phyloP scores from a whole-genome alignment of 306 rosid species.

The Phaseolus lunatus region DNA sequence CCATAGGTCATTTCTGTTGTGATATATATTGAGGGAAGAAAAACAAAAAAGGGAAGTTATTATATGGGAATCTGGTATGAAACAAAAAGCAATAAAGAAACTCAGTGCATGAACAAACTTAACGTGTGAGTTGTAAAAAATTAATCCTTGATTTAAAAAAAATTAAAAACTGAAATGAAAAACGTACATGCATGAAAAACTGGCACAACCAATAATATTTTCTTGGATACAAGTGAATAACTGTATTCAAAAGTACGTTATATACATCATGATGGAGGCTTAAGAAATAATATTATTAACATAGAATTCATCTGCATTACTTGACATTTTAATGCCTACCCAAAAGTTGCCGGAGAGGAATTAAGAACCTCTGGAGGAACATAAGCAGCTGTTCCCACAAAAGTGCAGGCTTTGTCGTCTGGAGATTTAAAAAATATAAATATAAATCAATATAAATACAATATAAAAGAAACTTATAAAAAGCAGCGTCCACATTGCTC shows the following conservation, averaged over 20 bases:
- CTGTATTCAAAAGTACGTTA: neutral
- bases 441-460: constrained; percentile 36
- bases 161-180: neutral
- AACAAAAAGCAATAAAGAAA: constrained; percentile 35
- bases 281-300: constrained; percentile 37
- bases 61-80: constrained; percentile 17
- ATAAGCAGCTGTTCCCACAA: constrained; percentile 99
- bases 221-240: constrained; percentile 4
- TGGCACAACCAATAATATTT: constrained; percentile 6
- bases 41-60: constrained; percentile 46
- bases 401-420: constrained; percentile 99
- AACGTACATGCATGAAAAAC: constrained; percentile 17
- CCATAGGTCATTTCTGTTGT: constrained; percentile 98
- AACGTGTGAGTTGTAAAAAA: constrained; percentile 15
- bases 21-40: constrained; percentile 40
- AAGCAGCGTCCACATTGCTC: constrained; percentile 31
- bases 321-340: constrained; percentile 56
- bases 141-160: constrained; percentile 24
- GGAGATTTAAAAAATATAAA: constrained; percentile 5
- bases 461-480: constrained; percentile 28
- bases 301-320: constrained; percentile 19
- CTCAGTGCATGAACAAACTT: constrained; percentile 5
- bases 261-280: neutral
- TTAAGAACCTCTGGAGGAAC: constrained; percentile 99
- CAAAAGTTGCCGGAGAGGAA: constrained; percentile 99